These are phyloP conservation scores for Colletotrichum filicis DNA, from an alignment of 2,329 filamentous ascomycete genomes.

Conservation along the genomic window DNA sequence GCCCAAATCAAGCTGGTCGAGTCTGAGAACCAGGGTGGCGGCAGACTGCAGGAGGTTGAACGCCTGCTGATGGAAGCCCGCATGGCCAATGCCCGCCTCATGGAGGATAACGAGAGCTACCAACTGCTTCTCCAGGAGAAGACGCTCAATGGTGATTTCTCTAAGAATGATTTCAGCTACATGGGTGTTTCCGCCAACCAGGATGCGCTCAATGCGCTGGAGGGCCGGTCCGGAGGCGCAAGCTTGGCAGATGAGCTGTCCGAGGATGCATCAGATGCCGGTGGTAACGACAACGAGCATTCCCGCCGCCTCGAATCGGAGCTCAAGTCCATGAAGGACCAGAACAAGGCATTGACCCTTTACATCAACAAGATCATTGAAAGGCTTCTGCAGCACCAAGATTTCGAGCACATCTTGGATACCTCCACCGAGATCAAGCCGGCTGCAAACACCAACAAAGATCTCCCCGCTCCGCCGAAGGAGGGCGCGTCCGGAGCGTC, in stretches of 20 bases:
- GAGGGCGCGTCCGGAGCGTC: slow-evolving; percentile 58
- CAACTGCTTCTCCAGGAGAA: slow-evolving; percentile 94
- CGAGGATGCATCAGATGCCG: slow-evolving; percentile 66
- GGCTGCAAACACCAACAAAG: slow-evolving; percentile 75
- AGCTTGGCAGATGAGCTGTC: slow-evolving; percentile 91
- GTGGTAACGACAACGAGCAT: slow-evolving; percentile 69
- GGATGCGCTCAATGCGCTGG: slow-evolving; percentile 72
- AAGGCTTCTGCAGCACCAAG: slow-evolving; percentile 90
- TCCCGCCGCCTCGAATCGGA: slow-evolving; percentile 81
- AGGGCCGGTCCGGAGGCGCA: slow-evolving; percentile 62
- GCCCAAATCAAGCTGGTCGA: slow-evolving; percentile 96
- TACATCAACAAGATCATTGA: slow-evolving; percentile 99
- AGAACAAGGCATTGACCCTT: slow-evolving; percentile 96
- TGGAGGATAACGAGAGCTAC: slow-evolving; percentile 99
- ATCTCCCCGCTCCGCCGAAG: slow-evolving; percentile 81
- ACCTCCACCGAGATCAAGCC: slow-evolving; percentile 65
- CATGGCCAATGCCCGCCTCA: slow-evolving; percentile 93
- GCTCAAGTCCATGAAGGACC: slow-evolving; percentile 82
- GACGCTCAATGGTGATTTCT: slow-evolving; percentile 94
- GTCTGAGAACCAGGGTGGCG: slow-evolving; percentile 91
- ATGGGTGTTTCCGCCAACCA: slow-evolving; percentile 68
- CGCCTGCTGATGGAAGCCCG: slow-evolving; percentile 89
- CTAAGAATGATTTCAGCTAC: slow-evolving; percentile 83
- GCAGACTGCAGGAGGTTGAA: slow-evolving; percentile 89
- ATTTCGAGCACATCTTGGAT: slow-evolving; percentile 93